phyloP scores from a whole-genome alignment of 2,329 filamentous ascomycete genomes.

The Penicillium sp. region DNA sequence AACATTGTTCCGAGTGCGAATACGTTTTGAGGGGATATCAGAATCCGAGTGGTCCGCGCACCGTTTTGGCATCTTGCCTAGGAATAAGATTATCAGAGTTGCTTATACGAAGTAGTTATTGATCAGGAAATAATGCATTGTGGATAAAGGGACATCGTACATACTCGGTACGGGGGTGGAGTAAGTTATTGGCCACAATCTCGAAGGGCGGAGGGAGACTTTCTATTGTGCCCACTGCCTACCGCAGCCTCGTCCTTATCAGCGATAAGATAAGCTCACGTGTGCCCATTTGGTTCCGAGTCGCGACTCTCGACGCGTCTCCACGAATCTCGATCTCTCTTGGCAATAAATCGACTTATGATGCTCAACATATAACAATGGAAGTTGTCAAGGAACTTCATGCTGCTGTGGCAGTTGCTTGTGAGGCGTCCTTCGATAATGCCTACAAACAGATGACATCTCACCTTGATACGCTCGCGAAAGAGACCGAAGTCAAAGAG shows the following conservation, averaged over 20 bases:
- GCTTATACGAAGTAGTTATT: background rate
- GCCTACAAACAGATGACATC: conserved; percentile 27
- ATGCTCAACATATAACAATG: conserved; percentile 16
- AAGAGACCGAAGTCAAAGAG: conserved; percentile 24
- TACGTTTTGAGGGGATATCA: conserved; percentile 44
- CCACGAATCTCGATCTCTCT: background rate
- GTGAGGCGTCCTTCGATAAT: conserved; percentile 29
- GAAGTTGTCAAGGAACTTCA: conserved; percentile 33
- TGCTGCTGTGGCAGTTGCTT: conserved; percentile 26
- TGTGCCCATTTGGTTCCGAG: background rate
- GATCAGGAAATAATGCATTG: background rate
- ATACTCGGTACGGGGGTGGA: too few relatives aligned
- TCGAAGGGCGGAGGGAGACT: too few relatives aligned
- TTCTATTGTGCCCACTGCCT: too few relatives aligned
- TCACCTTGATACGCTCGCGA: conserved; percentile 24
- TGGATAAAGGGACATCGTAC: background rate
- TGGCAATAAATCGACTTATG: background rate
- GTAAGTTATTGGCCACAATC: background rate
- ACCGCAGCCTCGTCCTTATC: conserved; percentile 1
- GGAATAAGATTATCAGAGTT: background rate
- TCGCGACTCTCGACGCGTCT: conserved; percentile 17
- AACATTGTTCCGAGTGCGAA: conserved; percentile 27
- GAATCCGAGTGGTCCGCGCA: conserved; percentile 17
- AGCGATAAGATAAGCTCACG: conserved; percentile 7
- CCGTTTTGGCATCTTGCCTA: conserved; percentile 36